A percentile compares a stretch with the other conserved stretches of the same genome.
Evolutionary conservation across 2,329 filamentous ascomycete species (phyloP).

Genomic region (Nothophoma quercina): DNA sequence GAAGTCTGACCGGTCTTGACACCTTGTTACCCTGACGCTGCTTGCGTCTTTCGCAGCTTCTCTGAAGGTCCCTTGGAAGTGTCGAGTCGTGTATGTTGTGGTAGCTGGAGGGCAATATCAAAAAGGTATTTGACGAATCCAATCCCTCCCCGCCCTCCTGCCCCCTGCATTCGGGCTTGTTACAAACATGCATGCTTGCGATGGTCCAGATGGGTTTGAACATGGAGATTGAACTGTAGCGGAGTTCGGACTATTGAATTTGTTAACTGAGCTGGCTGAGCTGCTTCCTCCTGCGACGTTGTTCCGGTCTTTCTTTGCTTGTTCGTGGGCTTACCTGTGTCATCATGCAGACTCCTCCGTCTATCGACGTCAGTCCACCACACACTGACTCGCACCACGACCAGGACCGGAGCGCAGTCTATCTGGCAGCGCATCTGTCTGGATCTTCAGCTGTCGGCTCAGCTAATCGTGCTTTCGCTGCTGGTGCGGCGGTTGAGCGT

Average conservation of each 20-base stretch:
- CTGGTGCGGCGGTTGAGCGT: constrained; percentile 46
- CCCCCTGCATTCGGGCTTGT: constrained; percentile 9
- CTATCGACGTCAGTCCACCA: constrained; percentile 31
- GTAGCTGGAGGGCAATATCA: constrained; percentile 16
- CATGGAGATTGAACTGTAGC: neutral
- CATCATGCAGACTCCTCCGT: constrained; percentile 41
- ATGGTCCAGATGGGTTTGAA: neutral
- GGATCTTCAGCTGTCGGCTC: constrained; percentile 31
- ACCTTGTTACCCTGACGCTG: constrained; percentile 18
- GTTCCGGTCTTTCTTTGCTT: constrained; percentile 25
- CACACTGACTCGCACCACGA: constrained; percentile 29
- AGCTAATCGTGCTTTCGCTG: constrained; percentile 43
- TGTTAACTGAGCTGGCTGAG: constrained; percentile 4
- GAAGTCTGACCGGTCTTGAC: constrained; percentile 18
- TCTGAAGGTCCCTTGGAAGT: neutral
- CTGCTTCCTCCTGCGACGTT: constrained; percentile 20
- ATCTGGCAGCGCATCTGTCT: constrained; percentile 25
- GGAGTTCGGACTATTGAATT: constrained; percentile 1
- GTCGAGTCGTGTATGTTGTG: neutral
- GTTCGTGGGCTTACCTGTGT: constrained; percentile 42
- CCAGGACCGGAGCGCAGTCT: constrained; percentile 24
- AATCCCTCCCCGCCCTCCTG: constrained; percentile 6
- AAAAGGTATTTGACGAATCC: constrained; percentile 20
- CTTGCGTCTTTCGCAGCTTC: neutral
- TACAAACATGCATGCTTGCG: constrained; percentile 11